Evolutionary conservation across 1,284 basidiomycete species (phyloP), one percentile per base, ranked within the genome.

Genomic region (Agroathelia rolfsii): DNA sequence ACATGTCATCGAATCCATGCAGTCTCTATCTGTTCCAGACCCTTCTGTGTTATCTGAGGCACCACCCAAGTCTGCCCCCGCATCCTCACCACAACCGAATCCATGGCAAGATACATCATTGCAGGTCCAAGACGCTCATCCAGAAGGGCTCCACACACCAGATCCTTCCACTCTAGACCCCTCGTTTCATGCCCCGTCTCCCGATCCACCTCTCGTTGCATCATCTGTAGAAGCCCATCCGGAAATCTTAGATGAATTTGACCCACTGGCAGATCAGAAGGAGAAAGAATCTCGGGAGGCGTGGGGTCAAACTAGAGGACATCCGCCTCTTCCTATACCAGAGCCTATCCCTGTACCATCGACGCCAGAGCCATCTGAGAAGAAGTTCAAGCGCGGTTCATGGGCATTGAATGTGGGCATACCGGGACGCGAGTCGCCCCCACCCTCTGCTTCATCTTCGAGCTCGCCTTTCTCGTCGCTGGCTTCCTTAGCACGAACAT

Each of bases 221-320:
- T 29, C 35, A 16, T 13, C 40, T n/a, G 23, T 17, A 19, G 17
- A 30, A 11, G 36, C 39, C 10, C n/a, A n/a, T n/a, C n/a, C n/a
- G n/a, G 69, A 72, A 18, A 55, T 76, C 4, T 50, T 80, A 30
- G 56, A 55, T 19, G 69, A 79, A 46, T 81, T 83, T 46, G 78
- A 83, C 55, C 78, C 79, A 12, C 56, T 81, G 18, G 70, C 57
- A 1, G 66, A 60, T 43, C 48, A 59, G 25, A 71, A 73, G 39
- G 73, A 77, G 49, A 54, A 62, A 39, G 66, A 63, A 24, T 72
- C 76, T 4, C 63, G 62, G 26, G 62, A 69, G 13, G 77, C 76
- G 29, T 81, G 77, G 77, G 66, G 63, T 40, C 58, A 49, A 17
- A 54, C 72, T 12, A 67, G 76, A 43, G 60, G 63, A 0, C 73